Base-by-base conservation (phyloP, 2,329 filamentous ascomycete species). In the Penicillium rolfsii region DNA sequence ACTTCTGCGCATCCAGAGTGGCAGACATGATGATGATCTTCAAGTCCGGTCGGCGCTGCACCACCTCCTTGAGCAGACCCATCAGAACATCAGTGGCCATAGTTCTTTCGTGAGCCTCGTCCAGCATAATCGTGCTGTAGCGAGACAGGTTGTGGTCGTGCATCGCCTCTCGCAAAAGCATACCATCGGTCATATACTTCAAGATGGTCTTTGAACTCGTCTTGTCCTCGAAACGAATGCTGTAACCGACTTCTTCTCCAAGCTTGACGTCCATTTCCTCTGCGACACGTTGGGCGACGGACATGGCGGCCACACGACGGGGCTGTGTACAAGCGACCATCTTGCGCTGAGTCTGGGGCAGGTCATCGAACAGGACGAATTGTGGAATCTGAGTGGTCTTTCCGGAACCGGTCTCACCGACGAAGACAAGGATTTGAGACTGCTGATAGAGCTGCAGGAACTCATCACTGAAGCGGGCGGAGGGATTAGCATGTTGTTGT, bases 151-250 rank as follows among this genome's bases (percentile, higher is more conserved):
- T 86, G 73, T 93, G 91, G 77, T 99, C 95, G 78, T 97, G 89
- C 89, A 99, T 96, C 59, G 95, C 93, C 80, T 99, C 95, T 73
- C 95, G 85, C 73, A 98, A 84, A 71, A 99, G 87, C 90, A 99
- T 98, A 86, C 96, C 96, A 74, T 99, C 95, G 48, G 96, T 99
- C 95, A 99, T 99, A 83, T 99, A 99, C 83, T 99, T 99, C 75
- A 99, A 86, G 63, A 96, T 87, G 1, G 95, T 99, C 77, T 91
- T 93, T 60, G 88, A 87, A 54, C 90, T 86, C 0, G 95, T 98
- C 81, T 88, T 91, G 77, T 99, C 95, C 79, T 99, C 96, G 78
- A 99, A 99, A 83, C 95, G 92, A 76, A 99, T 98, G 77, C 91
- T 98, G 82, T 98, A 99, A 78, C 95, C 95, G 58, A 99, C 93